phyloP scores from a whole-genome alignment of 768 basidiomycete genomes.

The Leccinellum albellum region DNA sequence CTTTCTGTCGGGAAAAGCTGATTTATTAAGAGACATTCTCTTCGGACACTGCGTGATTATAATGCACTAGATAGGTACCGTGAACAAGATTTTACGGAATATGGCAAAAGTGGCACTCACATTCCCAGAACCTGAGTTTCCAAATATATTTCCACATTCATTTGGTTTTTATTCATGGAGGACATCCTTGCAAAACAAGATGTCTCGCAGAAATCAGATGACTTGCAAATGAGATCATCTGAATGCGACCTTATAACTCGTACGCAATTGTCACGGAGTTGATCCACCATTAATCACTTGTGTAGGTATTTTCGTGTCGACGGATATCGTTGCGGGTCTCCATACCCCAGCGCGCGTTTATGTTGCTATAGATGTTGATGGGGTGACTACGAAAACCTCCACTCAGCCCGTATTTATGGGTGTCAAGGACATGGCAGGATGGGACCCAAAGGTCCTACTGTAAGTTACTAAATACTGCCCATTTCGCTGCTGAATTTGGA shows the following conservation, averaged over 20 bases:
- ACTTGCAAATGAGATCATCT: neutral
- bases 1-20: slow-evolving; percentile 11
- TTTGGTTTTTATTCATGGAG: neutral
- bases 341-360: neutral
- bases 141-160: neutral
- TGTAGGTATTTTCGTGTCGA: neutral
- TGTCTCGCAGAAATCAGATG: neutral
- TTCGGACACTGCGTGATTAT: neutral
- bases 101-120: neutral
- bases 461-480: neutral
- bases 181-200: neutral
- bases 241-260: neutral
- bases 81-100: neutral
- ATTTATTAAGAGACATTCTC: neutral
- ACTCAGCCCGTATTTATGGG: neutral
- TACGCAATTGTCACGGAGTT: neutral
- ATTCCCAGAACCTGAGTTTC: neutral
- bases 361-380: neutral
- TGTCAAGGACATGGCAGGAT: neutral
- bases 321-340: neutral
- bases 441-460: neutral
- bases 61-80: slow-evolving; percentile 9
- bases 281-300: neutral
- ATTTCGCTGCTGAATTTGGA: neutral
- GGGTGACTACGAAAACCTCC: neutral